Evolutionary conservation across 1,139 yeast species (phyloP), one percentile per base, ranked within the genome.

Genomic region (Debaryomyces sp.): DNA sequence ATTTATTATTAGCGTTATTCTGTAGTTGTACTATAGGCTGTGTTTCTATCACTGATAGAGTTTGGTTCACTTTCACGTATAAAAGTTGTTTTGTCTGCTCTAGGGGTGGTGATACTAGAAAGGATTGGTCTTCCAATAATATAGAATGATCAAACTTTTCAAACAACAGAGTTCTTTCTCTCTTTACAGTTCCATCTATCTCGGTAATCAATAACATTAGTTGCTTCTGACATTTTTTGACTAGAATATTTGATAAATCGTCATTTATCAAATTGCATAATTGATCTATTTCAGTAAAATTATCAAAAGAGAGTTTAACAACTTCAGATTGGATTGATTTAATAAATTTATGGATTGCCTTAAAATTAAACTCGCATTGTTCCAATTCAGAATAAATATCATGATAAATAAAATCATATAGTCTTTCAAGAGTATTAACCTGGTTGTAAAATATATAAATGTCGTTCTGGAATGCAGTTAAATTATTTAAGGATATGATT

Each of bases 191-290:
- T 27, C 15, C 29, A 18, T 38, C 10, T 13, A 41, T 18, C 10
- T 17, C 27, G 12, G 23, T 5, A 9, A 12, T 43, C 34, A 56
- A 48, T 10, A 23, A 40, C 15, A 43, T 41, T 36, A 66, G 56
- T 26, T 63, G 54, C 3, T 35, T 27, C 15, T 48, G 45, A 50
- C 73, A 74, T 42, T 82, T 69, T 1, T 52, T 58, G 1, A 63
- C 51, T n/a, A 85, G 61, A 1, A 75, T 60, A 0, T 53, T 54
- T 17, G 57, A 54, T 2, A 84, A 55, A 17, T 75, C 73, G 0
- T 38, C 43, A 54, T 84, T 83, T 17, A 85, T 57, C 2, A 62
- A 54, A 1, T 52, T 50, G 8, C 74, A 77, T 51, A 85, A 73
- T 0, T 45, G 46, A 0, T 63, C 63, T 13, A 78, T 55, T 40